A percentile compares a stretch with the other conserved stretches of the same genome.
Evolutionary conservation across 1,284 basidiomycete genomes (phyloP).

Genomic region (Boletellus deceptivus): DNA sequence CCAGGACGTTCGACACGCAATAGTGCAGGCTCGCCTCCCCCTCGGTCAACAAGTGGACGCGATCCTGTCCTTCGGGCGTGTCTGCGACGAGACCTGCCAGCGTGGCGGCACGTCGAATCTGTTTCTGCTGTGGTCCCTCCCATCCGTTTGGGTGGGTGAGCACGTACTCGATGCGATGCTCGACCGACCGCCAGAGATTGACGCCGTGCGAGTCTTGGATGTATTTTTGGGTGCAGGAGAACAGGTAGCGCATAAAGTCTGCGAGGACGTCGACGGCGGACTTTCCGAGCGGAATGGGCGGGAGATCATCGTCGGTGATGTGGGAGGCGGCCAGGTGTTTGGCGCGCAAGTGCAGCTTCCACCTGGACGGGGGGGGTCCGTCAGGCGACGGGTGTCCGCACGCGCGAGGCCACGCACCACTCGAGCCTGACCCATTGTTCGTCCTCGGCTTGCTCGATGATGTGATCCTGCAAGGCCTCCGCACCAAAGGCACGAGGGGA

Average conservation of each 20-base stretch:
- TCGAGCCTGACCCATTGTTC: constrained; percentile 47
- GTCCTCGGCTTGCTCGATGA: constrained; percentile 44
- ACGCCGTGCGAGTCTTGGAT: constrained; percentile 50
- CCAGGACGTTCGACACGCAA: constrained; percentile 41
- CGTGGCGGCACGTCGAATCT: constrained; percentile 39
- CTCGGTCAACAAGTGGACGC: constrained; percentile 47
- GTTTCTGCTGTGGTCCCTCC: constrained; percentile 42
- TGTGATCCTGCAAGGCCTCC: constrained; percentile 45
- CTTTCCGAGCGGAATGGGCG: constrained; percentile 48
- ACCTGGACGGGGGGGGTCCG: constrained; percentile 43
- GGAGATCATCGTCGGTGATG: constrained; percentile 34
- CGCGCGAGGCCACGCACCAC: constrained; percentile 38
- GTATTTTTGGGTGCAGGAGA: constrained; percentile 43
- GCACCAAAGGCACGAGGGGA: constrained; percentile 49
- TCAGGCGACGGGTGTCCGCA: not conserved
- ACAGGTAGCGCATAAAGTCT: constrained; percentile 54
- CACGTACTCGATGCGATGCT: constrained; percentile 35
- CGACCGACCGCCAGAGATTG: constrained; percentile 37
- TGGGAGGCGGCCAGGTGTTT: constrained; percentile 29
- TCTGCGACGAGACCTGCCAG: constrained; percentile 33
- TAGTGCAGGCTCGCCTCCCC: constrained; percentile 51
- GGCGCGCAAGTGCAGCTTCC: constrained; percentile 55
- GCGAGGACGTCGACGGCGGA: constrained; percentile 46
- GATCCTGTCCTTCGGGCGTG: constrained; percentile 29
- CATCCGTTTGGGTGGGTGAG: constrained; percentile 47